Evolutionary conservation across 139 green algal genomes (phyloP), one percentile per base, ranked within the genome.

Genomic region (Chlorella sp.): DNA sequence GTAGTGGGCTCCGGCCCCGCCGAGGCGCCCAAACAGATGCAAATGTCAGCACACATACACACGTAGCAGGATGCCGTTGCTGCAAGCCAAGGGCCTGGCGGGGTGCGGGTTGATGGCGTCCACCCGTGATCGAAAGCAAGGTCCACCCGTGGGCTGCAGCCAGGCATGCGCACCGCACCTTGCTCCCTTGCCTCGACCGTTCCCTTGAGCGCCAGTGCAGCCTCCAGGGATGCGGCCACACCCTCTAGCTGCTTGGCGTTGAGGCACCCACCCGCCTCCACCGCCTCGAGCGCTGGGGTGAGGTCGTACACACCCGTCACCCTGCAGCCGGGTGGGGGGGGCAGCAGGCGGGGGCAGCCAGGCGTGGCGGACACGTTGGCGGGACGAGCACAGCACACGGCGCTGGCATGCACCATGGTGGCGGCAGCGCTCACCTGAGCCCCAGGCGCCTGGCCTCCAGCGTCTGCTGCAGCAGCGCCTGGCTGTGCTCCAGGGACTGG

Each of bases 401-500:
- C 2, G 20, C 1, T 3, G 49, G 33, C 30, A 31, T 14, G 3
- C 31, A 1, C 29, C 3, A 20, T 2, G 55, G 32, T 22, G 1
- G 10, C 49, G 49, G 33, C 4, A 24, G 2, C 30, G 4, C 67
- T 22, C 62, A 77, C 72, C 69, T 51, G n/a, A 89, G 75, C 4
- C 72, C 31, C 0, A 81, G 78, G 1, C 79, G 5, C 50, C 71
- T 23, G 1, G 90, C 90, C 70, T 96, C 86, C 31, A 60, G 74
- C 0, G 91, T 96, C 76, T 94, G 77, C 67, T 86, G 67, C 49
- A 95, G 86, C 75, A 95, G 76, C 55, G 71, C 27, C 69, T 92
- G 82, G 67, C 83, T 90, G 49, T 89, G 82, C 29, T 63, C 74
- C 33, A 74, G 68, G 30, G 71, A 83, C 14, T 27, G 24, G 0